A percentile compares a stretch with the other conserved stretches of the same genome.
These are phyloP conservation scores for Neolecta irregularis DNA, from an alignment of 1,139 yeast genomes.

Conservation along the genomic window DNA sequence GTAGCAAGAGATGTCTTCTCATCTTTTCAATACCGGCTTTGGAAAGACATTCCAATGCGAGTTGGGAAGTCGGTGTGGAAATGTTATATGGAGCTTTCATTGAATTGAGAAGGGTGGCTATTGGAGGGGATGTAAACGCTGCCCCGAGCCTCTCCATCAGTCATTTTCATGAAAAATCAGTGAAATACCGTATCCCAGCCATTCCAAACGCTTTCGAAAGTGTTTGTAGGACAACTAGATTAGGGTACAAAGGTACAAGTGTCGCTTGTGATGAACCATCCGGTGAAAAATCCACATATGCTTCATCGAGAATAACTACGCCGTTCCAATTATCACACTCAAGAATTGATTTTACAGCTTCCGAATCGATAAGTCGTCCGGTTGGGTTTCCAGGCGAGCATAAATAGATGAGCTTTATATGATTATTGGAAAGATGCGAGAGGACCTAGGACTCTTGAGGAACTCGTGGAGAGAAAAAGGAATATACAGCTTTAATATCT, in stretches of 20 bases:
- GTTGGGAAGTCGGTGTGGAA: constrained; percentile 60
- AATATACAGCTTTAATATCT: no score
- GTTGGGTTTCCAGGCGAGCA: constrained; percentile 99
- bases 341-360: constrained; percentile 37
- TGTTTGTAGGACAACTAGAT: constrained; percentile 79
- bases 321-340: constrained; percentile 52
- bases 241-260: constrained; percentile 64
- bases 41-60: constrained; percentile 61
- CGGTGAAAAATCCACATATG: constrained; percentile 75
- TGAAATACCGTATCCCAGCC: constrained; percentile 58
- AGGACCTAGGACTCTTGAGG: no score
- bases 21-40: constrained; percentile 42
- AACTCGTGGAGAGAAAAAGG: no score
- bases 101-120: constrained; percentile 58
- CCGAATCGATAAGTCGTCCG: constrained; percentile 43
- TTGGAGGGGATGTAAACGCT: constrained; percentile 45
- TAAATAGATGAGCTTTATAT: constrained; percentile 52
- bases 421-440: no score
- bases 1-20: constrained; percentile 37
- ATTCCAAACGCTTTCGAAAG: constrained; percentile 88
- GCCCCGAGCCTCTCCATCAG: constrained; percentile 40
- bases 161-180: background rate
- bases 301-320: constrained; percentile 79
- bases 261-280: constrained; percentile 59
- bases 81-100: constrained; percentile 95